Base-by-base conservation (phyloP, 2,329 filamentous ascomycete genomes). In the Colletotrichum tropicicola region DNA sequence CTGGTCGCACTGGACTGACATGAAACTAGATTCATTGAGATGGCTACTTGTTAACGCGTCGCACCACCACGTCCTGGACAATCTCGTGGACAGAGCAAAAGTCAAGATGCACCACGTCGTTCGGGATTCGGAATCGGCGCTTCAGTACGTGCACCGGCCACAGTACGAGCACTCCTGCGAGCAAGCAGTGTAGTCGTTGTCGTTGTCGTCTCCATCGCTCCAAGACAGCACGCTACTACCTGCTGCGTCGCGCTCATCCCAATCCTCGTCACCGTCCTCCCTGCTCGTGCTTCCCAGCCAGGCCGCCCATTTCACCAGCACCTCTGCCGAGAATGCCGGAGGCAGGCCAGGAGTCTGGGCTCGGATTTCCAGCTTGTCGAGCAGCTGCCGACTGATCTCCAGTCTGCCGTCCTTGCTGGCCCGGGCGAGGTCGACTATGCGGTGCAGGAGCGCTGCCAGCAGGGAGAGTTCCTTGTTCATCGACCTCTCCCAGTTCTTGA, bases 401-500 rank as follows among this genome's bases (percentile, higher is more conserved):
- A 68, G 39, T 17, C 28, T 60, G 8, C 23, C 47, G 15, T 55
- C 52, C 15, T 23, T 9, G 5, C 37, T 49, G 10, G 10, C n/a
- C 6, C 52, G 59, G 15, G 59, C 67, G 30, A 67, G 19, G 7
- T 6, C 19, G 5, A 68, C 23, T 21, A 68, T 55, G 17, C 30
- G 52, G 4, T 59, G 65, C 6, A 65, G 58, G 13, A 78, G 60
- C 1, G 68, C 71, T 1, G 71, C 74, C 2, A 82, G 66, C 6
- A 67, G 70, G 2, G 72, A 68, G 6, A 83, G 71, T 0, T 69
- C 69, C 1, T 57, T 19, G 15, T 73, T 69, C 35, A 78, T 74
- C 4, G 71, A 58, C 6, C 59, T 64, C 59, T 83, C 79, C 81
- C 81, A 83, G 2, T 66, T 48, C 3, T 68, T 52, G 19, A 82